phyloP scores from a whole-genome alignment of 352 stramenopile genomes.

The Phytopythium cucurbitacearum region DNA sequence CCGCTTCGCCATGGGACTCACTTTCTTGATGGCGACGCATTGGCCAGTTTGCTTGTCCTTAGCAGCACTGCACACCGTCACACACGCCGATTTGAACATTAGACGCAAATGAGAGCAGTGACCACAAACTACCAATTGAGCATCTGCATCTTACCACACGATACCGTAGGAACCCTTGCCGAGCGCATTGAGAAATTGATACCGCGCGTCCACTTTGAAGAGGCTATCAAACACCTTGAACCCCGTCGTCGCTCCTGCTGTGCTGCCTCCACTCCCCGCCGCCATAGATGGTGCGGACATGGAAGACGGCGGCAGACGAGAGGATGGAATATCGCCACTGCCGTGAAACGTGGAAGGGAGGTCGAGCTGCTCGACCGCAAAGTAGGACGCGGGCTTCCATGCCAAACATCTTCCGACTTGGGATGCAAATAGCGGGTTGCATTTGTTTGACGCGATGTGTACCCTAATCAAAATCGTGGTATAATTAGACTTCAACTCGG shows the following conservation, averaged over 20 bases:
- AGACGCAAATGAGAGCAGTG: background rate
- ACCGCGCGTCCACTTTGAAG: conserved; percentile 81
- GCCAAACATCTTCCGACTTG: background rate
- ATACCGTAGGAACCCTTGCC: conserved; percentile 91
- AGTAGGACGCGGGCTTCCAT: too few species aligned
- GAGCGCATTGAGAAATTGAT: conserved; percentile 84
- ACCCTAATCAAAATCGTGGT: background rate
- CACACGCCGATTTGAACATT: background rate
- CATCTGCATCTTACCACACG: conserved; percentile 50
- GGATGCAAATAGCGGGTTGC: conserved; percentile 4
- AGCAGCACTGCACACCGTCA: conserved; percentile 41
- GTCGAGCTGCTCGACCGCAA: too few species aligned
- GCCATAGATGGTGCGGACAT: too few species aligned
- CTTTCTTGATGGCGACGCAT: conserved; percentile 91
- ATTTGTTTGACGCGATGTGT: background rate
- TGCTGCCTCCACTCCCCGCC: too few species aligned
- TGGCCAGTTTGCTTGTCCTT: conserved; percentile 69
- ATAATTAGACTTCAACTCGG: too few species aligned
- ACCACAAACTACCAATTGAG: background rate
- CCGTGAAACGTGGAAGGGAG: too few species aligned
- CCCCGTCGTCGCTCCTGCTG: conserved; percentile 4
- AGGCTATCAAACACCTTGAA: conserved; percentile 82
- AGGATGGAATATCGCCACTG: too few species aligned
- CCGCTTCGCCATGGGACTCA: conserved; percentile 83
- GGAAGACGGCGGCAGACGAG: too few species aligned